phyloP scores from a whole-genome alignment of 1,139 yeast genomes.

The Barnettozyma hawaiiensis region DNA sequence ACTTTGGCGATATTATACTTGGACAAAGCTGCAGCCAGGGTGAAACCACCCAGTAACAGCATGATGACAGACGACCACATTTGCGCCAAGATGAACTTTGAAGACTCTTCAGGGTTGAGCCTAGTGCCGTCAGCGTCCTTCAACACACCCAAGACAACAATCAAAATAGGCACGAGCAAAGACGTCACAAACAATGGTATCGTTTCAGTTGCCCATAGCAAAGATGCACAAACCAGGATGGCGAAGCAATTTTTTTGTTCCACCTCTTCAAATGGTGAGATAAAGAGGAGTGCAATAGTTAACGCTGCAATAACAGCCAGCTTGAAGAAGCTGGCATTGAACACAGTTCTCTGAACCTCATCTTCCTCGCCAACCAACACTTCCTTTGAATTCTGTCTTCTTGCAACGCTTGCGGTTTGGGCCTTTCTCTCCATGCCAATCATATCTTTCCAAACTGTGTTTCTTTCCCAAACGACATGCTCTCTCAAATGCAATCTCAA shows the following conservation, averaged over 20 bases:
- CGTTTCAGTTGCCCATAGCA: constrained; percentile 92
- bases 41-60: constrained; percentile 86
- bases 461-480: constrained; percentile 93
- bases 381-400: constrained; percentile 22
- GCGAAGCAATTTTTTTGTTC: constrained; percentile 80
- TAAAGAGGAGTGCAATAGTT: constrained; percentile 44
- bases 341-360: constrained; percentile 13
- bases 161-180: constrained; percentile 69
- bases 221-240: constrained; percentile 67
- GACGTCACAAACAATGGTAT: constrained; percentile 86
- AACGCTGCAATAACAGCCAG: constrained; percentile 39
- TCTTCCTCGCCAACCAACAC: constrained; percentile 23
- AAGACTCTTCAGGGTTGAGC: constrained; percentile 61
- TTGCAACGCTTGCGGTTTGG: constrained; percentile 44
- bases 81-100: constrained; percentile 68
- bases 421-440: constrained; percentile 77
- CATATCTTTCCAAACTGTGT: constrained; percentile 96
- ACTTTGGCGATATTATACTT: constrained; percentile 85
- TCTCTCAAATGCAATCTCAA: constrained; percentile 76
- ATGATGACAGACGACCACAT: constrained; percentile 97
- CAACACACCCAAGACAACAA: constrained; percentile 68
- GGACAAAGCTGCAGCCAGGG: constrained; percentile 88
- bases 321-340: constrained; percentile 32
- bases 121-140: constrained; percentile 47
- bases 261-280: constrained; percentile 56